Percentiles rank a stretch among this genome's conserved stretches.
phyloP scores from a whole-genome alignment of 2,329 filamentous ascomycete species.

The Penicillium sp. region DNA sequence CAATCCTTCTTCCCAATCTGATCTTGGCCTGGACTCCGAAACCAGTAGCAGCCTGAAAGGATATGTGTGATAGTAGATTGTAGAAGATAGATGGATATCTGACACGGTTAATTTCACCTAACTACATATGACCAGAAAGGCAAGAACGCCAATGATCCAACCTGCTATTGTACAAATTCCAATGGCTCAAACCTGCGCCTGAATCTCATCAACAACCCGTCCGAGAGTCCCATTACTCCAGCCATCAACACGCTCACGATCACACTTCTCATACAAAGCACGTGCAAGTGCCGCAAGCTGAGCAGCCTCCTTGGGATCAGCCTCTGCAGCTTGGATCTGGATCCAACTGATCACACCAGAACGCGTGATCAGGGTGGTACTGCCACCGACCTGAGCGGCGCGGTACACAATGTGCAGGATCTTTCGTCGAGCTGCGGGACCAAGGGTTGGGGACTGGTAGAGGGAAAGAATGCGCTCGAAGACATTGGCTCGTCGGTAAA shows the following conservation, averaged over 20 bases:
- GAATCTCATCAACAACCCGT: constrained; percentile 25
- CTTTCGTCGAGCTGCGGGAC: constrained; percentile 59
- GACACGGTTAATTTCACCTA: background rate
- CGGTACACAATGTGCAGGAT: constrained; percentile 63
- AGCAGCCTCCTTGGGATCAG: constrained; percentile 43
- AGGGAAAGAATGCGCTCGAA: constrained; percentile 73
- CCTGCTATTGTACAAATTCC: constrained; percentile 2
- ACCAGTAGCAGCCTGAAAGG: background rate
- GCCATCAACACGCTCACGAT: constrained; percentile 60
- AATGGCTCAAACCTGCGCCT: constrained; percentile 4
- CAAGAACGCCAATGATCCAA: background rate
- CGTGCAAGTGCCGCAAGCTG: constrained; percentile 56
- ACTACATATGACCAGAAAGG: background rate
- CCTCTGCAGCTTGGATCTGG: constrained; percentile 55
- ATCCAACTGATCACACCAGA: constrained; percentile 75
- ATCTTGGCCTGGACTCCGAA: background rate
- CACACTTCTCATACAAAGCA: constrained; percentile 63
- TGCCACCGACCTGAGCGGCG: constrained; percentile 67
- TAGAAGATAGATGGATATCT: background rate
- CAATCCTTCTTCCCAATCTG: no score
- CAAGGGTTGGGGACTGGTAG: constrained; percentile 65
- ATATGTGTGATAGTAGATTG: background rate
- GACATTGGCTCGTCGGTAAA: constrained; percentile 57
- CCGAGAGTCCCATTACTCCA: constrained; percentile 61
- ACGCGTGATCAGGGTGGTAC: constrained; percentile 75